Evolutionary conservation across 257 asterid genomes (phyloP).

Genomic region (Perilla frutescens): DNA sequence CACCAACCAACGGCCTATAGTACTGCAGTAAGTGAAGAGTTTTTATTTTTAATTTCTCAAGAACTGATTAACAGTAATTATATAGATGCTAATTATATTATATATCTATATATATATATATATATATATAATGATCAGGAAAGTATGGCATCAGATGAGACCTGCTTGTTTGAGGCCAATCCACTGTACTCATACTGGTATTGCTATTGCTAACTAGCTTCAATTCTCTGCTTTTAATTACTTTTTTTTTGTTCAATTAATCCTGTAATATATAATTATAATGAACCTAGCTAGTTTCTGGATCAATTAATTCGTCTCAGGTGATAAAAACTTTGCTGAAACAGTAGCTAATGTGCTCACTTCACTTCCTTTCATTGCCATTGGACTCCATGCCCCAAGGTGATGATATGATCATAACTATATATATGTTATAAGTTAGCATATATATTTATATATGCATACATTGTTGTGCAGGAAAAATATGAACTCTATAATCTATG

Average conservation of each 20-base stretch:
- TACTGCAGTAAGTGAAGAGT: constrained; percentile 57
- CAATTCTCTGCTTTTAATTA: neutral
- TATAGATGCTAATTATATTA: no score
- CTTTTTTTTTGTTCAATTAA: constrained; percentile 2
- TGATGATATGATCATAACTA: constrained; percentile 31
- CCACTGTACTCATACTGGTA: constrained; percentile 65
- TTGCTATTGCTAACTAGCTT: neutral
- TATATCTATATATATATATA: no score
- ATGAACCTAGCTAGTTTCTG: neutral
- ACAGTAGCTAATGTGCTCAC: constrained; percentile 79
- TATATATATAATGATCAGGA: constrained; percentile 52
- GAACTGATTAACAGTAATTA: no score
- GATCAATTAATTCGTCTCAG: constrained; percentile 42
- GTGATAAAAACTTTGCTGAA: constrained; percentile 70
- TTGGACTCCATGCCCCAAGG: constrained; percentile 89
- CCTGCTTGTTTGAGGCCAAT: constrained; percentile 85
- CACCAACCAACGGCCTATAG: constrained; percentile 43
- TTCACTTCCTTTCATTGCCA: constrained; percentile 85
- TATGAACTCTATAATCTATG: constrained; percentile 72
- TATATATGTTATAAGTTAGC: neutral
- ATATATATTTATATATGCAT: no score
- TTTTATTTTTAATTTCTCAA: neutral
- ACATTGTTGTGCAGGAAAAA: constrained; percentile 65
- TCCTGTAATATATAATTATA: no score
- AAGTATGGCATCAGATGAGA: constrained; percentile 71